Conservation (phyloP, 1,284 basidiomycete species). For the Singerocomus rubriflavus region DNA sequence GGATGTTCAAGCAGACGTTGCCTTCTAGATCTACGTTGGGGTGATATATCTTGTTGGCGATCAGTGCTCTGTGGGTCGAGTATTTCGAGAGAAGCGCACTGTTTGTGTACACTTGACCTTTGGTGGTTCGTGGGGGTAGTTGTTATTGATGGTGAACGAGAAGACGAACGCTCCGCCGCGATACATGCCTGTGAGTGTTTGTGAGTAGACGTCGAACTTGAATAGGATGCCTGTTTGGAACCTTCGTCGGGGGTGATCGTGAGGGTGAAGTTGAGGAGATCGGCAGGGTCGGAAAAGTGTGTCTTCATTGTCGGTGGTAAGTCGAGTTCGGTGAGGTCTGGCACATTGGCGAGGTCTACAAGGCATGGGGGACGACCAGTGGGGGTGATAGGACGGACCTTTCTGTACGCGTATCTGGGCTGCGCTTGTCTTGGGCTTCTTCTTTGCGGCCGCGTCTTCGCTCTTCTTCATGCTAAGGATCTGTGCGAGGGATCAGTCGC, state of each 20-base stretch:
- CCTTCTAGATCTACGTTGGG: constrained; percentile 98
- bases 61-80: constrained; percentile 1
- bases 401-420: constrained; percentile 99
- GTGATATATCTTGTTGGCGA: constrained; percentile 83
- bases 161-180: constrained; percentile 92
- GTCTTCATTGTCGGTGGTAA: constrained; percentile 96
- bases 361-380: background rate
- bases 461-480: constrained; percentile 99
- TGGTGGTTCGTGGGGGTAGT: constrained; percentile 98
- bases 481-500: constrained; percentile 41
- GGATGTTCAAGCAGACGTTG: constrained; percentile 95
- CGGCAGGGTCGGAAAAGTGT: constrained; percentile 84
- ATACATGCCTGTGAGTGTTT: constrained; percentile 81
- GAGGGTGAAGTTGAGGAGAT: constrained; percentile 95
- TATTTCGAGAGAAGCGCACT: constrained; percentile 44
- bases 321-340: constrained; percentile 97
- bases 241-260: constrained; percentile 98
- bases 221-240: constrained; percentile 33
- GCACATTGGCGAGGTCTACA: constrained; percentile 6
- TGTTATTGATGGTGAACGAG: constrained; percentile 93
- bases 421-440: constrained; percentile 94
- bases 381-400: constrained; percentile 52
- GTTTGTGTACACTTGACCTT: constrained; percentile 98
- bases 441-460: constrained; percentile 91
- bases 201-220: constrained; percentile 8